A percentile compares a stretch with the other conserved stretches of the same genome.
Evolutionary conservation across 2,329 filamentous ascomycete genomes (phyloP).

Genomic region (Curvularia sp.): DNA sequence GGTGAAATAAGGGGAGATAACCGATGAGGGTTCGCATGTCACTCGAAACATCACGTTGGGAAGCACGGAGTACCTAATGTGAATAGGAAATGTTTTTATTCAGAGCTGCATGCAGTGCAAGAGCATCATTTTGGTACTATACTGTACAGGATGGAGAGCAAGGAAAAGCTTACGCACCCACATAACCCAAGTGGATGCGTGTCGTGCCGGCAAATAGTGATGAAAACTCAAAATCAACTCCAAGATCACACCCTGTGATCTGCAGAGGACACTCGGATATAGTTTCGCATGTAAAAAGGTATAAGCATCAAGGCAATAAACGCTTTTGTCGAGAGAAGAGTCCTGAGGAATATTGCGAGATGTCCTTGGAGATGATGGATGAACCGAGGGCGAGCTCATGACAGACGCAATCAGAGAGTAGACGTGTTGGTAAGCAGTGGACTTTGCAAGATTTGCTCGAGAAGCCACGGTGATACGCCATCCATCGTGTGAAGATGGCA

Average conservation of each 20-base stretch:
- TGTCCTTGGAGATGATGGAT: constrained; percentile 6
- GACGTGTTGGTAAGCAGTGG: constrained; percentile 1
- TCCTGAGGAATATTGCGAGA: not conserved
- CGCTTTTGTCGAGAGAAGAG: constrained; percentile 13
- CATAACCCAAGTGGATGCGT: not conserved
- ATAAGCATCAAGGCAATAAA: constrained; percentile 16
- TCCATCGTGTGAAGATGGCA: constrained; percentile 4
- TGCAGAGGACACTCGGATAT: not conserved
- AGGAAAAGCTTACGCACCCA: not conserved
- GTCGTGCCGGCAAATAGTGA: not conserved
- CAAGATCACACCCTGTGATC: constrained; percentile 3
- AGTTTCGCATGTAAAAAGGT: constrained; percentile 7
- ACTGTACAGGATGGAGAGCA: constrained; percentile 16
- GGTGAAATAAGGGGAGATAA: not conserved
- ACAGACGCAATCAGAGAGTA: constrained; percentile 7
- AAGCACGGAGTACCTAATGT: not conserved
- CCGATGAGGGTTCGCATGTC: not conserved
- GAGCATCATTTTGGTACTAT: constrained; percentile 2
- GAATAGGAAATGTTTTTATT: constrained; percentile 1
- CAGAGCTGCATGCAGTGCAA: not conserved
- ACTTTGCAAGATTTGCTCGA: not conserved
- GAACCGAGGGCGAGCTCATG: constrained; percentile 4
- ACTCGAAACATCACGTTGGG: not conserved
- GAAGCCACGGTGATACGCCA: constrained; percentile 2
- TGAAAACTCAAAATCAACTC: constrained; percentile 4